Evolutionary conservation across 1,284 basidiomycete genomes (phyloP).

Genomic region (Apiotrichum gamsii): DNA sequence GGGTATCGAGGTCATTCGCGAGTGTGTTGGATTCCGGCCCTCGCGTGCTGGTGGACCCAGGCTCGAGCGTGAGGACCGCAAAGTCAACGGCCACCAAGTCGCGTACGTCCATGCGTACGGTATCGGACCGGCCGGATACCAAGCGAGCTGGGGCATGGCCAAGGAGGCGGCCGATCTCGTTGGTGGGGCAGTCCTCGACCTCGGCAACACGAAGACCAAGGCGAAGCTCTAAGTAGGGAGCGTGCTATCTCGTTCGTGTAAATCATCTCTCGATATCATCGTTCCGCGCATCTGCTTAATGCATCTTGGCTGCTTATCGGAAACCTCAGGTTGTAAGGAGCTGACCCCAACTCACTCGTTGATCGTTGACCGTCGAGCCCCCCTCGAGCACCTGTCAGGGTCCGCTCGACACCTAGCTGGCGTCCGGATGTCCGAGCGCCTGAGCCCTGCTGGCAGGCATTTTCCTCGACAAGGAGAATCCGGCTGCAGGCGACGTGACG

Average conservation of each 20-base stretch:
- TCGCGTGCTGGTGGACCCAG: slow-evolving; percentile 14
- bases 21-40: slow-evolving; percentile 21
- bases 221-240: slow-evolving; percentile 1
- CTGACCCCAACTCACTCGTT: too few species aligned
- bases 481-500: too few species aligned
- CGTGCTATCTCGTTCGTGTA: too few species aligned
- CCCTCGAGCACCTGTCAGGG: too few species aligned
- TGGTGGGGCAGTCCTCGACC: slow-evolving; percentile 3
- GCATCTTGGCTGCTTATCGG: not conserved
- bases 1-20: slow-evolving; percentile 18
- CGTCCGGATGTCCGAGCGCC: too few species aligned
- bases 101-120: slow-evolving; percentile 26
- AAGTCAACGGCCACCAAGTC: not conserved
- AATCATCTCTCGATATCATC: not conserved
- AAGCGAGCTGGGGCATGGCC: slow-evolving; percentile 35
- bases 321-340: too few species aligned
- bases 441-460: too few species aligned
- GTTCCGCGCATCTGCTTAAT: not conserved
- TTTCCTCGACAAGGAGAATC: too few species aligned
- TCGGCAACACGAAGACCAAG: not conserved
- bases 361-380: too few species aligned
- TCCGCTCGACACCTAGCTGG: too few species aligned
- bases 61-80: slow-evolving; percentile 13
- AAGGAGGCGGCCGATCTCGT: slow-evolving; percentile 29
- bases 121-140: slow-evolving; percentile 36